These are phyloP conservation scores for Schoenoplectus tabernaemontani DNA, from an alignment of 202 grass and related monocot species.

Conservation along the genomic window DNA sequence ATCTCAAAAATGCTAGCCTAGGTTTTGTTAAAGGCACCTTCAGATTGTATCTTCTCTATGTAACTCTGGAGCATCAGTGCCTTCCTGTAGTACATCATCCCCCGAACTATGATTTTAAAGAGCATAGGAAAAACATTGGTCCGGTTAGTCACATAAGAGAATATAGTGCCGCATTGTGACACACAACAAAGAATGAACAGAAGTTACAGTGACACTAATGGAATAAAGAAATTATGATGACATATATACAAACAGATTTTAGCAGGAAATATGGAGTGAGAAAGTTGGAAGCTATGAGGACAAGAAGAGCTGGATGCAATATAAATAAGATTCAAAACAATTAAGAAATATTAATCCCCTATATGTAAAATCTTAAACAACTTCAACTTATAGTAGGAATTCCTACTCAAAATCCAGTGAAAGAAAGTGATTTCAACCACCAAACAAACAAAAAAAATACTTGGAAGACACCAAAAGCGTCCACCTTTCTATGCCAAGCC, in stretches of 20 bases:
- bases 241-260: background rate
- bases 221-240: background rate
- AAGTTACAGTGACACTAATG: background rate
- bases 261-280: background rate
- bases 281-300: background rate
- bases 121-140: conserved; percentile 9
- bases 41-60: conserved; percentile 66
- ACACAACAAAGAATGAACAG: background rate
- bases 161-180: background rate
- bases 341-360: background rate
- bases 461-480: background rate
- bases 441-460: background rate
- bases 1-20: conserved; percentile 14
- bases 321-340: background rate
- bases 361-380: background rate
- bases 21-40: conserved; percentile 45
- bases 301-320: background rate
- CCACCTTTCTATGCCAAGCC: background rate
- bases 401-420: background rate
- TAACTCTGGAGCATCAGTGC: conserved; percentile 93
- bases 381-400: background rate
- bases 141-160: background rate
- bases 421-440: background rate
- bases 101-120: conserved; percentile 55
- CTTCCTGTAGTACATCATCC: conserved; percentile 99